Evolutionary conservation across 1,139 yeast genomes (phyloP), one percentile per base, ranked within the genome.

Genomic region (Entelexis paramagnoliae): DNA sequence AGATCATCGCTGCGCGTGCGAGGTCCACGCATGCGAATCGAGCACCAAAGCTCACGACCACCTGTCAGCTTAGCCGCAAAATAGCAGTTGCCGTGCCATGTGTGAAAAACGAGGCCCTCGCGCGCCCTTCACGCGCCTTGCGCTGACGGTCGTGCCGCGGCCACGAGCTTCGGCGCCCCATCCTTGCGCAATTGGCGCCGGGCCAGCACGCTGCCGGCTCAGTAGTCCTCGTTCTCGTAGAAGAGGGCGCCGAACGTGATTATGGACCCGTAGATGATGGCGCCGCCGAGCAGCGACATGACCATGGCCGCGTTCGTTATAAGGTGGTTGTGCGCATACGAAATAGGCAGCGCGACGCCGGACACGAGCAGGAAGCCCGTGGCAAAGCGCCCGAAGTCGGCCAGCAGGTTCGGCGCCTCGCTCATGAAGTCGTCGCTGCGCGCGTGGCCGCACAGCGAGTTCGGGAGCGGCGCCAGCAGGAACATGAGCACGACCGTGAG

Each of bases 161-260:
- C n/a, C n/a, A n/a, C n/a, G n/a, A n/a, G n/a, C n/a, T n/a, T n/a
- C n/a, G n/a, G n/a, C n/a, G n/a, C n/a, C n/a, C n/a, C n/a, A n/a
- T n/a, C n/a, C n/a, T n/a, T n/a, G n/a, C 42, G 14, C 29, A 8
- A 20, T 30, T 30, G 14, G 13, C 7, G 19, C 11, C 35, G 19
- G 35, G 35, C 13, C 30, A 13, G 14, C 14, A 11, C 13, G 11
- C 30, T 1, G 11, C 30, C 30, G 11, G 11, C 30, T 34, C 17
- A 71, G 55, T 67, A 69, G 57, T 77, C 79, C 43, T 76, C 79
- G 8, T 74, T 65, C 44, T 75, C 79, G 58, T 81, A 84, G 66
- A 86, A 85, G 63, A 80, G 83, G 55, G 78, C 72, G 30, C 85
- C 78, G 65, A 86, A 86, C 6, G 83, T 75, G 57, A 81, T 78